phyloP scores from a whole-genome alignment of 306 rosid genomes.

The Aeschynomene evenia region DNA sequence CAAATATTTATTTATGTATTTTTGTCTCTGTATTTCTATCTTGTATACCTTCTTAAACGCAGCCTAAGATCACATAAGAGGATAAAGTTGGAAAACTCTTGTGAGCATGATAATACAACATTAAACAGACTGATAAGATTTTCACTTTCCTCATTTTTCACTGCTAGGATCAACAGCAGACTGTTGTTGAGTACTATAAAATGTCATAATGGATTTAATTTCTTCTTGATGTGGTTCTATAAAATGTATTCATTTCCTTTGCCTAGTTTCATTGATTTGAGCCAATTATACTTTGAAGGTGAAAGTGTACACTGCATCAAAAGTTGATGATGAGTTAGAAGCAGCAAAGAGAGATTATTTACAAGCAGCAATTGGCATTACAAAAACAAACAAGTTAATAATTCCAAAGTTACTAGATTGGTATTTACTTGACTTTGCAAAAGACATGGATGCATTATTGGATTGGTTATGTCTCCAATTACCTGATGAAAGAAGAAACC shows the following conservation, averaged over 20 bases:
- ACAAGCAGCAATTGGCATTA: constrained; percentile 79
- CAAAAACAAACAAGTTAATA: constrained; percentile 58
- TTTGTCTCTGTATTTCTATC: neutral
- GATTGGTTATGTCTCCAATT: constrained; percentile 93
- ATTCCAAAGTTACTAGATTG: constrained; percentile 88
- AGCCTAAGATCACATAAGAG: too few species aligned
- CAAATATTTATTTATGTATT: too few species aligned
- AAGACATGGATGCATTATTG: constrained; percentile 78
- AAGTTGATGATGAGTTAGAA: constrained; percentile 84
- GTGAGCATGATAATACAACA: neutral
- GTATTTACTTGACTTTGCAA: constrained; percentile 91
- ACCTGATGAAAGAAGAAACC: constrained; percentile 56
- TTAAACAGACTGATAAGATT: neutral
- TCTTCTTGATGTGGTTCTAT: constrained; percentile 2
- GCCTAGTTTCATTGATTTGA: constrained; percentile 7
- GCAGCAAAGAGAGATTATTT: constrained; percentile 84
- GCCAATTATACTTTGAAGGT: constrained; percentile 48
- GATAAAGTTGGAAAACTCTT: too few species aligned
- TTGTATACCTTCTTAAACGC: too few species aligned
- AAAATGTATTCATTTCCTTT: neutral
- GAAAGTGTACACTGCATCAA: constrained; percentile 76
- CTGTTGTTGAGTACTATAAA: too few species aligned
- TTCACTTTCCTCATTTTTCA: neutral
- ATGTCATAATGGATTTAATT: neutral
- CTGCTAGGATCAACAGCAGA: neutral